Conservation (phyloP, 2,329 filamentous ascomycete genomes). For the Colletotrichum trifolii region DNA sequence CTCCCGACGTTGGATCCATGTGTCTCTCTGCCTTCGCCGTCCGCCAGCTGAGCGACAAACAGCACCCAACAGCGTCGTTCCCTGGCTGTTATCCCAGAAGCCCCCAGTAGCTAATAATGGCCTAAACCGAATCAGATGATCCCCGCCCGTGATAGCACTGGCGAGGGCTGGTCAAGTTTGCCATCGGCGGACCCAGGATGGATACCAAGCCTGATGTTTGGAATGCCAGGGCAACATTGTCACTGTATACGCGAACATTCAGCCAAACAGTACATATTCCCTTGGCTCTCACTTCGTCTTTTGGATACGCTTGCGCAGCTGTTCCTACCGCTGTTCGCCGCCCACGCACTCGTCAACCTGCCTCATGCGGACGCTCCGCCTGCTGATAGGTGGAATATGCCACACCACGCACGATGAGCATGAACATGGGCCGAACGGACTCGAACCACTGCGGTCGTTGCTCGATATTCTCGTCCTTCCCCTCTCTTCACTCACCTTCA, state of each 20-base stretch:
- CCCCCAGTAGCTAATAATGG: constrained; percentile 2
- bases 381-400: constrained; percentile 44
- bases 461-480: constrained; percentile 13
- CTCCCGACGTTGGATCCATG: constrained; percentile 1
- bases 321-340: constrained; percentile 33
- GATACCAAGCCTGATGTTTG: neutral
- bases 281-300: constrained; percentile 7
- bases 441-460: constrained; percentile 19
- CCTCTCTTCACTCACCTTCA: constrained; percentile 10
- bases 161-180: neutral
- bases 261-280: constrained; percentile 17
- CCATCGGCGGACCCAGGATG: neutral
- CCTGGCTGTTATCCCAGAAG: neutral
- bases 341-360: constrained; percentile 38
- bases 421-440: constrained; percentile 25
- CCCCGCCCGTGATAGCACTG: constrained; percentile 22
- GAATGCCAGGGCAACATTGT: constrained; percentile 13
- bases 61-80: constrained; percentile 10
- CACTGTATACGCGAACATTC: neutral
- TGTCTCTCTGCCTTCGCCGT: constrained; percentile 4
- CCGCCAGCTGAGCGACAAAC: neutral
- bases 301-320: constrained; percentile 13
- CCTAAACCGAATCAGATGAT: constrained; percentile 28
- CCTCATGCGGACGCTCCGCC: constrained; percentile 42
- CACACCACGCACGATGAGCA: constrained; percentile 13